Base-by-base conservation (phyloP, 78 protist species). In the Cavenderia fasciculata region DNA sequence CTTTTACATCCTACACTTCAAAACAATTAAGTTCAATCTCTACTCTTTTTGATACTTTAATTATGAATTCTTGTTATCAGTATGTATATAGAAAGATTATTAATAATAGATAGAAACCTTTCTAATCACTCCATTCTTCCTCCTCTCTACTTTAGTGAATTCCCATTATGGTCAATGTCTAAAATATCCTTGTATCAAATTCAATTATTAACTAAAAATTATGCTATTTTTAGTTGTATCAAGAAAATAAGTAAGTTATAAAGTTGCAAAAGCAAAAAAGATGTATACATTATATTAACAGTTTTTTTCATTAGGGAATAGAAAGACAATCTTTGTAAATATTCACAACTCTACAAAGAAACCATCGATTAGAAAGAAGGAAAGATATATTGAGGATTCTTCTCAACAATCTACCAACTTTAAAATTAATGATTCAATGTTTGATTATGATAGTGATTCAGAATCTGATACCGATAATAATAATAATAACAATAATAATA, bases 311-410 rank as follows among this genome's bases (percentile, higher is more conserved):
- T 11, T 25, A 46, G 52, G 33, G 36, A 74, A 63, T 3, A 47
- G 68, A 52, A 36, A 29, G 19, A 63, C 47, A 23, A 66, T 79
- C 10, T 79, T 43, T 43, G 33, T 79, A 21, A 36, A 66, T 5
- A 38, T 79, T 23, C 74, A 69, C 27, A 40, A 27, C 5, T 29
- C 5, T 21, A 66, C 71, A 36, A 63, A 52, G 44, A 79, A 79
- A 41, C 88, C 88, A 44, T 79, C 88, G 1, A 79, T 46, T 27
- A 63, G 71, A 38, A 79, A 79, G 44, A 79, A 79, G 59, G 88
- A 79, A 36, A 47, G 29, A 8, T 66, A 38, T 41, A 79, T 79
- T 52, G 70, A 65, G 4, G 74, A 65, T 62, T 43, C 14, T 36
- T 43, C 10, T 62, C 71, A 19, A 34, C n/a, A n/a, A n/a, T n/a